A percentile compares a stretch with the other conserved stretches of the same genome.
phyloP scores from a whole-genome alignment of 2,329 filamentous ascomycete species.

The Coniochaeta sp. region DNA sequence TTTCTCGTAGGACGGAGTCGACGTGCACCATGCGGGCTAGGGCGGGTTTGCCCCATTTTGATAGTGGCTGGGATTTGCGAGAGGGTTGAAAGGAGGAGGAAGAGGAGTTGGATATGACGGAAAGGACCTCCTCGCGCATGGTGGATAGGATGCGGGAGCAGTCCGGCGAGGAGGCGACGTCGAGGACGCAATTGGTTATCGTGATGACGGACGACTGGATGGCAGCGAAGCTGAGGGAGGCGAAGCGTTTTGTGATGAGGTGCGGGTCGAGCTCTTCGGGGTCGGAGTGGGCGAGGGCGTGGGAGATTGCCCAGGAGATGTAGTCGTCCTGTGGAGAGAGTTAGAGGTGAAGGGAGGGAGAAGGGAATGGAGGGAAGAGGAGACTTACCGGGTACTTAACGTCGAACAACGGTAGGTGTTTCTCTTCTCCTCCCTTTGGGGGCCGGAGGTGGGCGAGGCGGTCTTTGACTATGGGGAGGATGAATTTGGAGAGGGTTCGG shows the following conservation, averaged over 20 bases:
- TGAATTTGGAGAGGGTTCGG: conserved; percentile 19
- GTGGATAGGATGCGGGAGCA: conserved; percentile 15
- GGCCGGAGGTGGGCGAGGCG: conserved; percentile 15
- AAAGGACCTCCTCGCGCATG: conserved; percentile 27
- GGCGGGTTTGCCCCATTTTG: conserved; percentile 26
- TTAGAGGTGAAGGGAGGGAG: too few relatives aligned
- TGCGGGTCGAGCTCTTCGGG: conserved; percentile 19
- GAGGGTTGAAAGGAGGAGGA: too few relatives aligned
- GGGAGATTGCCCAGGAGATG: conserved; percentile 30
- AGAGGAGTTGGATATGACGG: conserved; percentile 12
- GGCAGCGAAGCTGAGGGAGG: conserved; percentile 26
- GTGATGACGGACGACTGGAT: conserved; percentile 32
- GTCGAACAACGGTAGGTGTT: conserved; percentile 14
- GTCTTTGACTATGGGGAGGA: conserved; percentile 25
- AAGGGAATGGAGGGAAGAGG: too few relatives aligned
- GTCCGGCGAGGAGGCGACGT: conserved; percentile 23
- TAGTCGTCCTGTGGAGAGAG: conserved; percentile 27
- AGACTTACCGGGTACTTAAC: conserved; percentile 14
- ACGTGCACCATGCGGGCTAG: conserved; percentile 27
- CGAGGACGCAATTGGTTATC: conserved; percentile 28
- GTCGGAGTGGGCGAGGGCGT: conserved; percentile 23
- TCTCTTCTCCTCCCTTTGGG: conserved; percentile 10
- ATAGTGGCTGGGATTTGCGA: not conserved
- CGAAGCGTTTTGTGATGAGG: conserved; percentile 24
- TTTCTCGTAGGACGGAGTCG: conserved; percentile 35